A percentile compares a stretch with the other conserved stretches of the same genome.
phyloP scores from a whole-genome alignment of 2,329 filamentous ascomycete genomes.

The Tolypocladium sp. region DNA sequence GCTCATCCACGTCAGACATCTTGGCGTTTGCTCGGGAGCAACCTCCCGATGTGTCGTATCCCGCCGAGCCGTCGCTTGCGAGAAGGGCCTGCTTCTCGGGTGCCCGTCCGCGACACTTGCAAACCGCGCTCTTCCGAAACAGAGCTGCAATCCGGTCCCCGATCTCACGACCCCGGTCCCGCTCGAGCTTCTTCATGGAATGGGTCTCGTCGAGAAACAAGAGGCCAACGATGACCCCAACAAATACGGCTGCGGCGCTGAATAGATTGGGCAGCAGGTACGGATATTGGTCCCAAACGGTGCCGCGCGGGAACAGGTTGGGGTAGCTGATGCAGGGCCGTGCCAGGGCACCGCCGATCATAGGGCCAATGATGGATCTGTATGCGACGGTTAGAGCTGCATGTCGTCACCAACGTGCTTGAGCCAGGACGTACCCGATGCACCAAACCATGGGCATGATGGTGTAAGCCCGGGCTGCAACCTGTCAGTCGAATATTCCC shows the following conservation, averaged over 20 bases:
- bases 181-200: conserved; percentile 64
- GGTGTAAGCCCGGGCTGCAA: conserved; percentile 75
- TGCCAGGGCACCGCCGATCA: conserved; percentile 82
- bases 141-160: conserved; percentile 59
- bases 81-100: conserved; percentile 56
- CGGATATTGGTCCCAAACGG: conserved; percentile 77
- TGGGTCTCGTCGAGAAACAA: conserved; percentile 95
- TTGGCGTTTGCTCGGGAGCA: not conserved
- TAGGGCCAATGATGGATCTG: conserved; percentile 84
- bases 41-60: conserved; percentile 46
- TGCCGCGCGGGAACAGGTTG: conserved; percentile 57
- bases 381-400: conserved; percentile 16
- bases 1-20: conserved; percentile 36
- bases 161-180: conserved; percentile 67
- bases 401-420: no score
- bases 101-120: conserved; percentile 26
- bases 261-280: conserved; percentile 92
- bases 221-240: conserved; percentile 69
- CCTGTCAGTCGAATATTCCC: conserved; percentile 8
- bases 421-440: conserved; percentile 55
- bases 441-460: conserved; percentile 99
- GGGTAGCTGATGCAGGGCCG: conserved; percentile 81
- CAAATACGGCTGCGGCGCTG: conserved; percentile 67
- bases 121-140: conserved; percentile 21
- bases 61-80: conserved; percentile 50